These are phyloP conservation scores for Rickenella mellea DNA, from an alignment of 768 basidiomycete species.

Conservation along the genomic window DNA sequence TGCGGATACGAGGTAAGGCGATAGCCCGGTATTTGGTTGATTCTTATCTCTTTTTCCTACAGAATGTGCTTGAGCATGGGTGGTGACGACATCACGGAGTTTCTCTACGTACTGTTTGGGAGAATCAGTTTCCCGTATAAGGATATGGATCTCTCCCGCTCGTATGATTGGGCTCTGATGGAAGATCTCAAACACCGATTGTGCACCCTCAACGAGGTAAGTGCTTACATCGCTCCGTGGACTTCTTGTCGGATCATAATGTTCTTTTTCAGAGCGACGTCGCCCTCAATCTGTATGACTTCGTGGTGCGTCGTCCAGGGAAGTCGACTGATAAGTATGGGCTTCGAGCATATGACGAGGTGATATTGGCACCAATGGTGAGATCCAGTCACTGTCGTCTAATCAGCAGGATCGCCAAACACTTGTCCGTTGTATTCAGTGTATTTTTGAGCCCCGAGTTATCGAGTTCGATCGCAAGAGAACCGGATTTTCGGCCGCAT, in stretches of 20 bases:
- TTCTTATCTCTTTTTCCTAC: constrained; percentile 14
- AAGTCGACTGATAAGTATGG: constrained; percentile 79
- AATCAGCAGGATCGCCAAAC: no score
- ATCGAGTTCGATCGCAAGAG: constrained; percentile 83
- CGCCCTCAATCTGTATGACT: constrained; percentile 84
- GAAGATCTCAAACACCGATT: constrained; percentile 82
- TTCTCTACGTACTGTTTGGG: constrained; percentile 69
- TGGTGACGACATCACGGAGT: constrained; percentile 91
- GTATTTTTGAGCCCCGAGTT: constrained; percentile 87
- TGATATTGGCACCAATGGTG: constrained; percentile 91
- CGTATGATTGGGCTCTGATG: constrained; percentile 86
- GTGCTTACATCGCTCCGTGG: constrained; percentile 12
- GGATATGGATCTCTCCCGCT: constrained; percentile 64
- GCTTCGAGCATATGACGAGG: constrained; percentile 88
- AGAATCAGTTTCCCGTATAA: constrained; percentile 84
- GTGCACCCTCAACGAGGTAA: constrained; percentile 83
- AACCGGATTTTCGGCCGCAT: constrained; percentile 35
- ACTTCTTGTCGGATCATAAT: neutral
- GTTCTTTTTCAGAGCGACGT: constrained; percentile 60
- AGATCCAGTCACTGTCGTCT: constrained; percentile 12
- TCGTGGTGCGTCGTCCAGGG: constrained; percentile 71
- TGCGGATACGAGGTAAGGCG: constrained; percentile 72
- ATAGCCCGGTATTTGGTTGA: neutral
- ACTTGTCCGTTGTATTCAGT: constrained; percentile 34
- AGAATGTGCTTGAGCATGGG: constrained; percentile 81